These are phyloP conservation scores for Trypanosoma brucei DNA, from an alignment of 208 protist species.

Conservation along the genomic window DNA sequence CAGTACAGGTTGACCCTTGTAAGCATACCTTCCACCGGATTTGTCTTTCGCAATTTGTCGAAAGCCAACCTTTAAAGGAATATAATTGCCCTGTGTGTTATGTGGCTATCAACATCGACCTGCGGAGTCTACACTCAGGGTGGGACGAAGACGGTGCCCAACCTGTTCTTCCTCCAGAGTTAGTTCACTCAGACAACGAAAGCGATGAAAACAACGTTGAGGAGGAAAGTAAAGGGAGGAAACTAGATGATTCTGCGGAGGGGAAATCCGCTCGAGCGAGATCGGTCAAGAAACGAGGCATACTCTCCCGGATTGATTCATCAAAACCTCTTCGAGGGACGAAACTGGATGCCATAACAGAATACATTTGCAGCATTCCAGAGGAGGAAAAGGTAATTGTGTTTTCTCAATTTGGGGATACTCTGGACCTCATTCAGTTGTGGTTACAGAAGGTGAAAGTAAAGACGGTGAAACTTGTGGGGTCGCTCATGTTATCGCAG, in stretches of 20 bases:
- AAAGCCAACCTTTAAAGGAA: constrained; percentile 70
- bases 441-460: constrained; percentile 71
- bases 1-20: constrained; percentile 67
- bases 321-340: constrained; percentile 79
- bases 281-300: constrained; percentile 24
- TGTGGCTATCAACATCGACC: constrained; percentile 80
- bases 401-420: constrained; percentile 95
- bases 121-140: constrained; percentile 63
- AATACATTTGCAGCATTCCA: constrained; percentile 72
- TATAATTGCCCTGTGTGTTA: constrained; percentile 85
- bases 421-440: constrained; percentile 94
- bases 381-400: constrained; percentile 89
- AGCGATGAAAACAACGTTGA: constrained; percentile 17
- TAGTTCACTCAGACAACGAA: constrained; percentile 33
- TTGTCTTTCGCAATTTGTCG: constrained; percentile 83
- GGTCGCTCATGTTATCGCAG: constrained; percentile 80
- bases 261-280: constrained; percentile 7
- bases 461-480: constrained; percentile 87
- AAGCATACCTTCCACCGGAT: constrained; percentile 78
- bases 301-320: constrained; percentile 70
- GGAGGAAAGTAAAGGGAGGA: constrained; percentile 2
- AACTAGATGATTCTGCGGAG: not conserved
- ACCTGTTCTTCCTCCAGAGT: constrained; percentile 69
- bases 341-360: constrained; percentile 86
- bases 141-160: constrained; percentile 51